Evolutionary conservation across 495 filamentous ascomycete species (phyloP).

Genomic region (Penicillium robsamsonii): DNA sequence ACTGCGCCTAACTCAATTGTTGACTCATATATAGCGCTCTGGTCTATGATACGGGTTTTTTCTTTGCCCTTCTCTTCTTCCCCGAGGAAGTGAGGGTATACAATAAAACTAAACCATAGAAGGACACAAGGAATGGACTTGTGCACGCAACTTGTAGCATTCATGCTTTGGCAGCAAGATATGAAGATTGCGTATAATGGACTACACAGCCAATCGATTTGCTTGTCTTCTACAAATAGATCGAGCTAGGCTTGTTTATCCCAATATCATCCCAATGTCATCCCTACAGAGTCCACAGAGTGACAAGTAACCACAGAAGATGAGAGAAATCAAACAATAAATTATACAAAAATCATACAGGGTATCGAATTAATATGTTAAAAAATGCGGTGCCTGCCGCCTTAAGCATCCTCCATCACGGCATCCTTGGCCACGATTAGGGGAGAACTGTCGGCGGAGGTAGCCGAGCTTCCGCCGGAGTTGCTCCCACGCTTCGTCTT

Average conservation of each 20-base stretch:
- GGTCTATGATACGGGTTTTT: constrained; percentile 28
- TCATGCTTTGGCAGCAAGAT: too few species aligned
- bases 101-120: constrained; percentile 31
- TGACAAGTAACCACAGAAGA: background rate
- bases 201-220: too few species aligned
- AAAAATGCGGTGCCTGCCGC: background rate
- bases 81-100: constrained; percentile 46
- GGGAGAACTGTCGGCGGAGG: background rate
- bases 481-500: background rate
- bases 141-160: too few species aligned
- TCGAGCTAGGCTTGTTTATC: constrained; percentile 5
- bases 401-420: background rate
- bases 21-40: too few species aligned
- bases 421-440: background rate
- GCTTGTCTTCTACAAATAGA: too few species aligned
- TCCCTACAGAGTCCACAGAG: background rate
- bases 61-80: too few species aligned
- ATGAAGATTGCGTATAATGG: too few species aligned
- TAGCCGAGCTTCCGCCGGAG: background rate
- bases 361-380: background rate
- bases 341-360: background rate
- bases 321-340: background rate
- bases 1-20: too few species aligned
- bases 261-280: too few species aligned
- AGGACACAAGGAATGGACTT: constrained; percentile 8